Evolutionary conservation across 2,329 filamentous ascomycete genomes (phyloP).

Genomic region (Microsporum canis): DNA sequence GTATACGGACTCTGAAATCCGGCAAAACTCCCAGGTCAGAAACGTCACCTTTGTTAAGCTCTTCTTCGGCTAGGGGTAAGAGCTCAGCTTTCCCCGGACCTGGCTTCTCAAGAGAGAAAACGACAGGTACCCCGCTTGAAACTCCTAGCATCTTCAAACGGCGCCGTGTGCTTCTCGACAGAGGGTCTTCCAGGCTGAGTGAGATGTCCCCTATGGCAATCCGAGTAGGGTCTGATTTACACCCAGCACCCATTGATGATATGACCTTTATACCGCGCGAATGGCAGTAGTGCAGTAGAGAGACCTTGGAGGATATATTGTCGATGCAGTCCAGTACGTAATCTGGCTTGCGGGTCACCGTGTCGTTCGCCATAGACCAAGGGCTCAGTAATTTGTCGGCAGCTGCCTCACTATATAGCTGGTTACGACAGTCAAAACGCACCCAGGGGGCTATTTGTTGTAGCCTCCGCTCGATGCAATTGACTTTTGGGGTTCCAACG

Average conservation of each 20-base stretch:
- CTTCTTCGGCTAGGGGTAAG: constrained; percentile 74
- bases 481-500: constrained; percentile 85
- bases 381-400: constrained; percentile 57
- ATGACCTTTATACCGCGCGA: constrained; percentile 69
- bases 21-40: constrained; percentile 79
- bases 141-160: constrained; percentile 67
- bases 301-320: constrained; percentile 95
- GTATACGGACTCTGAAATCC: constrained; percentile 86
- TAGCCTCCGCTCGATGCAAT: constrained; percentile 66
- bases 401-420: constrained; percentile 62
- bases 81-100: constrained; percentile 85
- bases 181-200: constrained; percentile 71
- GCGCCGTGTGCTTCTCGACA: constrained; percentile 74
- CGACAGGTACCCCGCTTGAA: constrained; percentile 73
- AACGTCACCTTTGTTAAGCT: constrained; percentile 75
- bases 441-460: constrained; percentile 88
- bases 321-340: constrained; percentile 97
- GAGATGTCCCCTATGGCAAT: constrained; percentile 89
- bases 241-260: constrained; percentile 91
- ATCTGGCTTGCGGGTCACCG: constrained; percentile 49
- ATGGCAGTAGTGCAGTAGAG: constrained; percentile 77
- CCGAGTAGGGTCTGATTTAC: constrained; percentile 74
- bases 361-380: constrained; percentile 45
- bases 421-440: constrained; percentile 71
- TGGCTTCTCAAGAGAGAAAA: constrained; percentile 84